These are phyloP conservation scores for Thielaviopsis populi DNA, from an alignment of 2,329 filamentous ascomycete species.

Conservation along the genomic window DNA sequence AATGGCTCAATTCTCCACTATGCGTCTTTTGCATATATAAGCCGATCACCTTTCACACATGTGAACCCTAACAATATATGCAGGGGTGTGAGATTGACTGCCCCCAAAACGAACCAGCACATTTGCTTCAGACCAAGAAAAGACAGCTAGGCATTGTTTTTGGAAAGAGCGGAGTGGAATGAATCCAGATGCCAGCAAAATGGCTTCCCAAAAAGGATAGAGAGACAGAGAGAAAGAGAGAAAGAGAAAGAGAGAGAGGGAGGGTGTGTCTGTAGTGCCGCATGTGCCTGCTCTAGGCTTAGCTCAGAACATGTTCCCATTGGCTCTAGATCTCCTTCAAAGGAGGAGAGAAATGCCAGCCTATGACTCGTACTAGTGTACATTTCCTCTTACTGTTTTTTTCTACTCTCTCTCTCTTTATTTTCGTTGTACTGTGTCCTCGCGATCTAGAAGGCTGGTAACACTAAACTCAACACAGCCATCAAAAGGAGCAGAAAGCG, in stretches of 20 bases:
- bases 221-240: too few species aligned
- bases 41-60: not conserved
- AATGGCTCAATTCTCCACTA: not conserved
- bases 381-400: not conserved
- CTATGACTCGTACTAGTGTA: not conserved
- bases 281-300: not conserved
- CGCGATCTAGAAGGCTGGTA: too few species aligned
- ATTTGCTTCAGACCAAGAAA: not conserved
- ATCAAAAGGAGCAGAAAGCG: not conserved
- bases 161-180: not conserved
- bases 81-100: not conserved
- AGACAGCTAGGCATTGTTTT: not conserved
- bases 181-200: not conserved
- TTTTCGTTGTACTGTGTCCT: too few species aligned
- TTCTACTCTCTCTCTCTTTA: not conserved
- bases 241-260: too few species aligned
- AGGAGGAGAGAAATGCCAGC: not conserved
- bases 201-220: not conserved
- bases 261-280: not conserved
- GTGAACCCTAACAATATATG: not conserved
- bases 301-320: not conserved
- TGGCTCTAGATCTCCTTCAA: not conserved
- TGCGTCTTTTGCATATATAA: not conserved
- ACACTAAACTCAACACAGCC: too few species aligned
- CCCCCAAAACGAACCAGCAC: not conserved